A percentile compares a stretch with the other conserved stretches of the same genome.
phyloP scores from a whole-genome alignment of 805 yeast species.

The Nakazawaea wickerhamii region DNA sequence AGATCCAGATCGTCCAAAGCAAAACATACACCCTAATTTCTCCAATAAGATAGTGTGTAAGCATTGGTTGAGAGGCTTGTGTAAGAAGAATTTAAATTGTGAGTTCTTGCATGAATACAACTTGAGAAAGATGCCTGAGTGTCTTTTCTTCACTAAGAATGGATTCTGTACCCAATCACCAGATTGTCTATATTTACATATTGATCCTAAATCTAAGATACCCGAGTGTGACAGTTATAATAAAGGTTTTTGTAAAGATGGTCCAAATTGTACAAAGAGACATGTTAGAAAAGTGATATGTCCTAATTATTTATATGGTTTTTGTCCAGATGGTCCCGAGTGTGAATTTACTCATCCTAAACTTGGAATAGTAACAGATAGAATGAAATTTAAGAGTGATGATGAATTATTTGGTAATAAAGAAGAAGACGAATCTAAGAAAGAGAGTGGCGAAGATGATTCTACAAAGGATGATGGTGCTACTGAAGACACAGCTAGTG shows the following conservation, averaged over 20 bases:
- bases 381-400: slow-evolving; percentile 40
- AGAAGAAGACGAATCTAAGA: slow-evolving; percentile 12
- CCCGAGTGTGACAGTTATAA: slow-evolving; percentile 83
- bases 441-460: slow-evolving; percentile 15
- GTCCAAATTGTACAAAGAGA: slow-evolving; percentile 77
- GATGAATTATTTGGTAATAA: slow-evolving; percentile 25
- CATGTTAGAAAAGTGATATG: slow-evolving; percentile 77
- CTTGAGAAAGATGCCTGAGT: slow-evolving; percentile 93
- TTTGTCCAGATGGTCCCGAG: slow-evolving; percentile 83
- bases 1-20: slow-evolving; percentile 85
- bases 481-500: not conserved
- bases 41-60: slow-evolving; percentile 86
- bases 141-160: slow-evolving; percentile 76
- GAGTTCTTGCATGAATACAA: slow-evolving; percentile 96
- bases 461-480: not conserved
- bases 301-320: slow-evolving; percentile 78
- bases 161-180: slow-evolving; percentile 90
- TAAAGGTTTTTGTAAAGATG: slow-evolving; percentile 87
- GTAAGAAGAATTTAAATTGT: slow-evolving; percentile 95
- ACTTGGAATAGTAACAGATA: slow-evolving; percentile 48
- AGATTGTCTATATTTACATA: slow-evolving; percentile 89
- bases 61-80: slow-evolving; percentile 96
- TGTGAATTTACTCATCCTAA: slow-evolving; percentile 83
- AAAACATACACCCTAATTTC: slow-evolving; percentile 67
- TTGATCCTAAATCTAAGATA: slow-evolving; percentile 83